These are phyloP conservation scores for Melaleuca alternifolia DNA, from an alignment of 345 rosid species.

Conservation along the genomic window DNA sequence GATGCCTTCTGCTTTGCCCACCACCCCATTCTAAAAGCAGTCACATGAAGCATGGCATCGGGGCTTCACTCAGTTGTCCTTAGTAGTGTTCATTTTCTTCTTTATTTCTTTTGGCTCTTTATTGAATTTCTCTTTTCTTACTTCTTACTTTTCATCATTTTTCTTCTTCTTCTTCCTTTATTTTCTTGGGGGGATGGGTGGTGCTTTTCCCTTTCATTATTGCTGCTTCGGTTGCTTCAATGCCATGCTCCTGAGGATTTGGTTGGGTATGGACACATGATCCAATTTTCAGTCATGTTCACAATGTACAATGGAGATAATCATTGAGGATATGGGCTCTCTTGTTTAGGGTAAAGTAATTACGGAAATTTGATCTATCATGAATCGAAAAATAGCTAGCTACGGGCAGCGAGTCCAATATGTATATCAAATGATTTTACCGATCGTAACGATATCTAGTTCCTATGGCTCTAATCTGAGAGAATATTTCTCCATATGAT, in stretches of 20 bases:
- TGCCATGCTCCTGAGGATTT: neutral
- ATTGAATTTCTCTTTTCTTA: neutral
- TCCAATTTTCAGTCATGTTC: neutral
- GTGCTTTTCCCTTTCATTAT: neutral
- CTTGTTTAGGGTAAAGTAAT: neutral
- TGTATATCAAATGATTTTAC: neutral
- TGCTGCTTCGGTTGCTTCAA: neutral
- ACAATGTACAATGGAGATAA: neutral
- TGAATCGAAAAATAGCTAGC: neutral
- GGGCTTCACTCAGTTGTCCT: neutral
- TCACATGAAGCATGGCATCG: slow-evolving; percentile 7
- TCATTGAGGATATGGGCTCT: neutral
- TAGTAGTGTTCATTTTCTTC: neutral
- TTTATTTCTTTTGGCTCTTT: neutral
- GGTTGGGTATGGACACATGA: neutral
- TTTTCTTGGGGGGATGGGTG: neutral
- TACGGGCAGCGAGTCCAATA: neutral
- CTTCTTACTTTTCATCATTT: neutral
- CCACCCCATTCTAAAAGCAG: neutral
- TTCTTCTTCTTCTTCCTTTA: neutral
- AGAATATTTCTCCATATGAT: accelerated
- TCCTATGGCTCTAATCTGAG: neutral
- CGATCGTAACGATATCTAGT: neutral
- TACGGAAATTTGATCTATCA: neutral
- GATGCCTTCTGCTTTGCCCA: slow-evolving; percentile 11